Evolutionary conservation across 2,329 filamentous ascomycete genomes (phyloP).

Genomic region (Calycina marina): DNA sequence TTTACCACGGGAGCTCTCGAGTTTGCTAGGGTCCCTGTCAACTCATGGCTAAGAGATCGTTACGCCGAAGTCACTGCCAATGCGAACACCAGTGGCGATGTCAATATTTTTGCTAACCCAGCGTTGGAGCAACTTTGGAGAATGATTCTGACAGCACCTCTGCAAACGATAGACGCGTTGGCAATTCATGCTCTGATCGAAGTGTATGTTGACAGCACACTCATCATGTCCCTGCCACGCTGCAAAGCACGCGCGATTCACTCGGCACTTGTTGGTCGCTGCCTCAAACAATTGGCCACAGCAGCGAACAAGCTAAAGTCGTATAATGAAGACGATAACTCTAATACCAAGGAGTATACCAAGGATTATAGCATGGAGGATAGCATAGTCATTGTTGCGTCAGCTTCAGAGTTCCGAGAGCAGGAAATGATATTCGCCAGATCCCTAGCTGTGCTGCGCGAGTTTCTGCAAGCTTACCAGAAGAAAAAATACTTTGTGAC

Average conservation of each 20-base stretch:
- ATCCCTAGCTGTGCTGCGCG: slow-evolving; percentile 52
- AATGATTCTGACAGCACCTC: slow-evolving; percentile 56
- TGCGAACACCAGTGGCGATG: background rate
- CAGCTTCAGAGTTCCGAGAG: slow-evolving; percentile 32
- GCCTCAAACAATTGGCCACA: slow-evolving; percentile 52
- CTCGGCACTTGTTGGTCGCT: slow-evolving; percentile 56
- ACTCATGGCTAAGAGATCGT: slow-evolving; percentile 33
- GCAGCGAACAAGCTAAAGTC: slow-evolving; percentile 43
- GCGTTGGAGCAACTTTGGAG: slow-evolving; percentile 68
- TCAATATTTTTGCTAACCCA: slow-evolving; percentile 1
- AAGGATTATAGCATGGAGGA: slow-evolving; percentile 41
- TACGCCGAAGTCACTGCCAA: slow-evolving; percentile 33
- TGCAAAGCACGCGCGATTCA: slow-evolving; percentile 44
- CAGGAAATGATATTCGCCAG: slow-evolving; percentile 52
- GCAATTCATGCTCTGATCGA: slow-evolving; percentile 60
- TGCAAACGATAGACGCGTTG: slow-evolving; percentile 47
- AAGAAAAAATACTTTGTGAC: slow-evolving; percentile 43
- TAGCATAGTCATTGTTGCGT: slow-evolving; percentile 34
- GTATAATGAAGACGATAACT: slow-evolving; percentile 26
- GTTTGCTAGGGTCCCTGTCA: slow-evolving; percentile 41
- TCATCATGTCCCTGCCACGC: slow-evolving; percentile 34
- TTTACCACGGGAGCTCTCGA: slow-evolving; percentile 48
- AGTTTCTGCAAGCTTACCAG: slow-evolving; percentile 52
- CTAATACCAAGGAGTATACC: slow-evolving; percentile 33
- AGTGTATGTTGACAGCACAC: slow-evolving; percentile 49